Percentiles rank a stretch among this genome's conserved stretches.
These are phyloP conservation scores for Moricandia moricandioides DNA, from an alignment of 345 rosid genomes.

Conservation along the genomic window DNA sequence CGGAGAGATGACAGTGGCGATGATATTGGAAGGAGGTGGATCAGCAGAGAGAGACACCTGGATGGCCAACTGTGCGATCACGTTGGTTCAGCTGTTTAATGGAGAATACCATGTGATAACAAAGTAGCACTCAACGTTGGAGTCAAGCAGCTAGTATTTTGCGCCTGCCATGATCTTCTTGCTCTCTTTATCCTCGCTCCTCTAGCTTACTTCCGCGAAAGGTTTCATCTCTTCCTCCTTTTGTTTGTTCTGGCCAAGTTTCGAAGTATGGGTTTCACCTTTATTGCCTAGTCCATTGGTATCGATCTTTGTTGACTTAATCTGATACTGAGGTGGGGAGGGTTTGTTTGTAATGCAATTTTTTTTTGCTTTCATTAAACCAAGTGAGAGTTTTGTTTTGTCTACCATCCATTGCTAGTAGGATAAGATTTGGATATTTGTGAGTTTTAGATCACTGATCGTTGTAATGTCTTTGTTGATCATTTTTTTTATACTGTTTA, in stretches of 20 bases:
- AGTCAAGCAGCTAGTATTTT: constrained; percentile 92
- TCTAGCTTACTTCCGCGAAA: constrained; percentile 79
- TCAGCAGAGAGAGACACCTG: constrained; percentile 51
- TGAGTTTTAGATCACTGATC: neutral
- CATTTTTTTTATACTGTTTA: neutral
- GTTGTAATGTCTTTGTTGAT: neutral
- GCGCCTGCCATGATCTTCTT: constrained; percentile 86
- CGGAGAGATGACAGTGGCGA: constrained; percentile 38
- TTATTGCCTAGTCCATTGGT: neutral
- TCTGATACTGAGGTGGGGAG: neutral
- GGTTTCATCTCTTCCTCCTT: constrained; percentile 36
- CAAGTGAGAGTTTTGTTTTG: constrained; percentile 2
- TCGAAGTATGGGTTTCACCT: neutral
- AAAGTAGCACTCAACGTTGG: constrained; percentile 92
- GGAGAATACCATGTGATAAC: constrained; percentile 98
- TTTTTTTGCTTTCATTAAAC: neutral
- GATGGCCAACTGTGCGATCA: constrained; percentile 80
- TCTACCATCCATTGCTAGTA: neutral
- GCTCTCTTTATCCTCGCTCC: constrained; percentile 91
- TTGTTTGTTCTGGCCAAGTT: neutral
- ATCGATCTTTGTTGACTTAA: neutral
- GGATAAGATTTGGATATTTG: neutral
- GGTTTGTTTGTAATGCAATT: neutral
- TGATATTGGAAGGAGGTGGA: constrained; percentile 29
- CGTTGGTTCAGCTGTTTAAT: constrained; percentile 71